A percentile compares a stretch with the other conserved stretches of the same genome.
Conservation (phyloP, 2,329 filamentous ascomycete genomes). For the Calonectria crousiana region DNA sequence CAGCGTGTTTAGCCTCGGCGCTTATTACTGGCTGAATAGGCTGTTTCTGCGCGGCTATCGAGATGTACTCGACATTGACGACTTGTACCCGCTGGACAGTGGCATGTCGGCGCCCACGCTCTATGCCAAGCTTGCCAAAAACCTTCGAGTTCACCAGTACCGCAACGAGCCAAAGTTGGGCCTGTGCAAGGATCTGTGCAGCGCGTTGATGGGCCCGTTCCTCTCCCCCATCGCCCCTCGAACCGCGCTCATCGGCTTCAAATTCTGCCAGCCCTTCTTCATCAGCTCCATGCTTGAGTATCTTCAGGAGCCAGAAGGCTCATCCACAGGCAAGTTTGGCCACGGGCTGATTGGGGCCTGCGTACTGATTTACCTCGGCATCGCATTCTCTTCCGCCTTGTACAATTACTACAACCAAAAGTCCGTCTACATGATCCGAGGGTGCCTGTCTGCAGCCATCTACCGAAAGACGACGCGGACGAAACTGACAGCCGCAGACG, state of each 20-base stretch:
- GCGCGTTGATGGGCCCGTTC: slow-evolving; percentile 47
- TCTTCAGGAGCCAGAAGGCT: slow-evolving; percentile 41
- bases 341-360: slow-evolving; percentile 59
- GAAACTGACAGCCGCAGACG: slow-evolving; percentile 48
- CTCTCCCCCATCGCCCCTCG: slow-evolving; percentile 53
- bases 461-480: slow-evolving; percentile 50
- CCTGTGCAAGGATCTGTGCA: slow-evolving; percentile 45
- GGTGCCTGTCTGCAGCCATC: slow-evolving; percentile 47
- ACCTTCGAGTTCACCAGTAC: slow-evolving; percentile 42
- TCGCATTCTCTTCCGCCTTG: slow-evolving; percentile 54
- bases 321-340: slow-evolving; percentile 41
- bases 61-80: slow-evolving; percentile 46
- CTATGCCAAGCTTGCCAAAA: slow-evolving; percentile 29
- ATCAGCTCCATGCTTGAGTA: slow-evolving; percentile 53
- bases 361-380: slow-evolving; percentile 54
- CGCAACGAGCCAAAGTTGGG: slow-evolving; percentile 41
- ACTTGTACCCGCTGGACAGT: slow-evolving; percentile 52
- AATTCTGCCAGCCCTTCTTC: slow-evolving; percentile 58
- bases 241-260: slow-evolving; percentile 54
- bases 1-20: slow-evolving; percentile 46
- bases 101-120: slow-evolving; percentile 40
- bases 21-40: slow-evolving; percentile 52
- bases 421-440: slow-evolving; percentile 48
- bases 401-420: slow-evolving; percentile 56
- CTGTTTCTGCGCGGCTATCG: slow-evolving; percentile 53